Evolutionary conservation across 768 basidiomycete genomes (phyloP).

Genomic region (Kwoniella dejecticola): DNA sequence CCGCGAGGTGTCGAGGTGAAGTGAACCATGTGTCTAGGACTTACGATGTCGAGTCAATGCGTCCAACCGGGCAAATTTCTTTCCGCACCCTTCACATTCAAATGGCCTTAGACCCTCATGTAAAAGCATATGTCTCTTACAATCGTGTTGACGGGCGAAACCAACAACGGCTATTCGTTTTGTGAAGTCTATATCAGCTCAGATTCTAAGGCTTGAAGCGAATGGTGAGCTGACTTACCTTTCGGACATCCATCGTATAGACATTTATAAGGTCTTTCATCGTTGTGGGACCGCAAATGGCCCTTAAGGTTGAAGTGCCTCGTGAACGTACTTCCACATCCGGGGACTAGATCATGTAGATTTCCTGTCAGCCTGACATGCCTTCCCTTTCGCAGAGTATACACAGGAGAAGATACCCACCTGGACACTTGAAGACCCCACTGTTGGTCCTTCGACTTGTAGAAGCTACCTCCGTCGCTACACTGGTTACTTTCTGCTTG

Average conservation of each 20-base stretch:
- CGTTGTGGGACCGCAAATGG: slow-evolving; percentile 92
- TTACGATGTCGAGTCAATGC: slow-evolving; percentile 88
- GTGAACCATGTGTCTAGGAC: too few relatives aligned
- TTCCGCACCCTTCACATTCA: slow-evolving; percentile 86
- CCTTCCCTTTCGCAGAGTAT: too few relatives aligned
- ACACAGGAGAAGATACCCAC: too few relatives aligned
- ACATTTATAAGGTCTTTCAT: slow-evolving; percentile 92
- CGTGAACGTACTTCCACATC: slow-evolving; percentile 86
- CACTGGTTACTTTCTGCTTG: slow-evolving; percentile 86
- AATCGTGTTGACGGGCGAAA: slow-evolving; percentile 92
- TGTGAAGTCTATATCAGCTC: too few relatives aligned
- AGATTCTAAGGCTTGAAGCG: too few relatives aligned
- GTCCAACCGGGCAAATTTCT: slow-evolving; percentile 93
- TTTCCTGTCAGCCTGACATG: too few relatives aligned
- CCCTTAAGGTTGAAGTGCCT: slow-evolving; percentile 92
- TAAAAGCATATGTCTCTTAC: slow-evolving; percentile 92
- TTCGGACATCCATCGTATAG: slow-evolving; percentile 93
- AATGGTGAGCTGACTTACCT: slow-evolving; percentile 32
- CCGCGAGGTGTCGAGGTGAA: too few relatives aligned
- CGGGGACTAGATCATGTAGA: slow-evolving; percentile 64
- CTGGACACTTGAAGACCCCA: slow-evolving; percentile 77
- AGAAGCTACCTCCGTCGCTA: slow-evolving; percentile 82
- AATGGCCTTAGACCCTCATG: slow-evolving; percentile 92
- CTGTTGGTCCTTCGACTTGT: slow-evolving; percentile 83
- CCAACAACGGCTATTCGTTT: slow-evolving; percentile 58